Percentiles rank a stretch among this genome's conserved stretches.
phyloP scores from a whole-genome alignment of 1,284 basidiomycete species.

The Trametes hirsuta region DNA sequence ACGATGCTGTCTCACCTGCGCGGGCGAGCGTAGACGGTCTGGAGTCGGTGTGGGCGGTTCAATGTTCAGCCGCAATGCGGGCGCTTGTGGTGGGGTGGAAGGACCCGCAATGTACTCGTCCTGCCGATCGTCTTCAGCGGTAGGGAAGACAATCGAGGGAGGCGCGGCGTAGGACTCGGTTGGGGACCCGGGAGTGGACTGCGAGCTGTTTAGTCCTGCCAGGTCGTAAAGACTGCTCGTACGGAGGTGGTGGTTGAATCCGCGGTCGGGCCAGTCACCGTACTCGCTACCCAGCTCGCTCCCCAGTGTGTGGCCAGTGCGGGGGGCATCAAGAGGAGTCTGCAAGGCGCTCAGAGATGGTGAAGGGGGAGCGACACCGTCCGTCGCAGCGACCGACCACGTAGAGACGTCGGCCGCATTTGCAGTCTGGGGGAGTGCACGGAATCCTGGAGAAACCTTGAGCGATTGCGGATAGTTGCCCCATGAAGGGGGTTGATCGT shows the following conservation, averaged over 20 bases:
- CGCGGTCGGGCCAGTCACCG: constrained; percentile 44
- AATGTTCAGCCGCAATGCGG: constrained; percentile 22
- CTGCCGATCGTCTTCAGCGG: constrained; percentile 1
- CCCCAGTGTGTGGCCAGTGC: constrained; percentile 49
- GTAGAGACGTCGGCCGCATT: constrained; percentile 22
- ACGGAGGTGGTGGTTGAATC: constrained; percentile 47
- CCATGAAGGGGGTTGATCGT: not conserved
- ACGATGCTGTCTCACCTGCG: constrained; percentile 39
- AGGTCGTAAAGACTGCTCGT: constrained; percentile 57
- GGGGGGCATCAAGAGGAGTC: constrained; percentile 21
- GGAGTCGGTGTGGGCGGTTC: constrained; percentile 30
- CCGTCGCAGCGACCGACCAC: constrained; percentile 33
- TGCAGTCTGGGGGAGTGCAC: constrained; percentile 10
- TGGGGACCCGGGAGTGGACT: constrained; percentile 17
- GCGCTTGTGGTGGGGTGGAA: constrained; percentile 23
- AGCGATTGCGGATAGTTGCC: constrained; percentile 23
- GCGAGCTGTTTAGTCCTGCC: constrained; percentile 33
- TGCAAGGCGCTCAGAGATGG: constrained; percentile 27
- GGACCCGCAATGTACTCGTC: constrained; percentile 9
- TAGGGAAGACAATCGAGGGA: constrained; percentile 20
- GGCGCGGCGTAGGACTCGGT: constrained; percentile 7
- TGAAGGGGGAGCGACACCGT: constrained; percentile 26
- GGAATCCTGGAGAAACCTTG: constrained; percentile 27
- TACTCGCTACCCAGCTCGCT: constrained; percentile 55
- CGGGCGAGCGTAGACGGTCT: constrained; percentile 19